These are phyloP conservation scores for Linanthus parryae DNA, from an alignment of 148 eudicot genomes.

Conservation along the genomic window DNA sequence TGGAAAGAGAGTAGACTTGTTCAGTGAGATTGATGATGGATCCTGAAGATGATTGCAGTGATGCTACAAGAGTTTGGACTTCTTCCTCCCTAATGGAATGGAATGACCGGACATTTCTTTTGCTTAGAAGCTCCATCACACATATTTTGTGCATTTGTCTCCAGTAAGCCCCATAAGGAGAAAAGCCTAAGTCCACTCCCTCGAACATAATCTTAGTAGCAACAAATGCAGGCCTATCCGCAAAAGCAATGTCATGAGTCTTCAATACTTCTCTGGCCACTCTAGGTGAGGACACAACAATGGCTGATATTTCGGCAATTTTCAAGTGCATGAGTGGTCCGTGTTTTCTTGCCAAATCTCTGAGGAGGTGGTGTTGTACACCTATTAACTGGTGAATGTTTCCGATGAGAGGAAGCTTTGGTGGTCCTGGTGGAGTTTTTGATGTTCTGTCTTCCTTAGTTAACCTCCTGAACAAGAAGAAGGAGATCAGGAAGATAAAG, in stretches of 20 bases:
- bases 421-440: no score
- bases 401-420: no score
- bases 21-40: conserved; percentile 14
- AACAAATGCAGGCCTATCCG: conserved; percentile 6
- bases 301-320: conserved; percentile 11
- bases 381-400: no score
- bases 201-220: conserved; percentile 11
- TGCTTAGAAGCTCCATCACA: conserved; percentile 16
- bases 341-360: conserved; percentile 3
- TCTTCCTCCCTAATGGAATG: conserved; percentile 13
- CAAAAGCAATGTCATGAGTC: conserved; percentile 19
- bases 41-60: background rate
- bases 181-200: conserved; percentile 7
- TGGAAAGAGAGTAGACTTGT: conserved; percentile 4
- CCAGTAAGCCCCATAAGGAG: conserved; percentile 25
- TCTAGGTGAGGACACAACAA: conserved; percentile 14
- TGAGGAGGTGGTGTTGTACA: no score
- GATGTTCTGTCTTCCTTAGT: no score
- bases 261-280: conserved; percentile 17
- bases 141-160: conserved; percentile 9
- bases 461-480: no score
- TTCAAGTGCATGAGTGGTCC: conserved; percentile 20
- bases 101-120: conserved; percentile 10
- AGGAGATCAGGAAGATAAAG: no score
- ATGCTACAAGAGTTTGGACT: background rate